Evolutionary conservation across 2,329 filamentous ascomycete genomes (phyloP).

Genomic region (Aspergillus calidoustus): DNA sequence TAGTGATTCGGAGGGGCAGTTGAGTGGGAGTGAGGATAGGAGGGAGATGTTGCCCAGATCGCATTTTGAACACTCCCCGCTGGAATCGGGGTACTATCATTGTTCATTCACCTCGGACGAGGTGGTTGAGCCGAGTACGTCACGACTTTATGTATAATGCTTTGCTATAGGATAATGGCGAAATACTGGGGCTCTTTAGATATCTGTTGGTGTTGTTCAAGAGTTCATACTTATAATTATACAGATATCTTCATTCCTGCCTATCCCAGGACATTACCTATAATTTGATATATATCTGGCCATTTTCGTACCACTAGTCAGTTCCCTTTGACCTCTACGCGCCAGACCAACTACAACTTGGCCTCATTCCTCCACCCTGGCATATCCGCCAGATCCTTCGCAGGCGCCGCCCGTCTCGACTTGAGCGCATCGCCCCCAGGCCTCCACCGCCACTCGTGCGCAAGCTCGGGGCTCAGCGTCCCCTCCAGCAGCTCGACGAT

Average conservation of each 20-base stretch:
- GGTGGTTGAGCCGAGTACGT: background rate
- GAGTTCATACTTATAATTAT: background rate
- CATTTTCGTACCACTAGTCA: too few species aligned
- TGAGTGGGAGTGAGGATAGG: background rate
- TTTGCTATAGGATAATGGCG: too few species aligned
- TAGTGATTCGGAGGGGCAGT: background rate
- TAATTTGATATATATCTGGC: too few species aligned
- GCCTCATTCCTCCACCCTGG: slow-evolving; percentile 10
- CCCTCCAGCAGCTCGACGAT: slow-evolving; percentile 8
- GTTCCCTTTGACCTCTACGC: too few species aligned
- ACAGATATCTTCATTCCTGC: background rate
- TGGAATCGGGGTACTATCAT: background rate
- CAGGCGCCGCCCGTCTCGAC: background rate
- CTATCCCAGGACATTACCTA: background rate
- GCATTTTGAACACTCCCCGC: too few species aligned
- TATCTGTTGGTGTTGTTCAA: background rate
- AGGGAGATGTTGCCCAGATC: background rate
- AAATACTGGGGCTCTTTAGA: too few species aligned
- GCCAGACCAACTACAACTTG: background rate
- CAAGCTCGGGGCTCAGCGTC: background rate
- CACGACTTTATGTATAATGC: background rate
- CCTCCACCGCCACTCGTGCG: slow-evolving; percentile 7
- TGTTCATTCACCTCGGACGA: background rate
- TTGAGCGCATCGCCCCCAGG: slow-evolving; percentile 11
- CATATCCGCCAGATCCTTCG: slow-evolving; percentile 9